A percentile compares a stretch with the other conserved stretches of the same genome.
Conservation (phyloP, 225 moss, liverwort and hornwort genomes). For the Polytrichum commune region DNA sequence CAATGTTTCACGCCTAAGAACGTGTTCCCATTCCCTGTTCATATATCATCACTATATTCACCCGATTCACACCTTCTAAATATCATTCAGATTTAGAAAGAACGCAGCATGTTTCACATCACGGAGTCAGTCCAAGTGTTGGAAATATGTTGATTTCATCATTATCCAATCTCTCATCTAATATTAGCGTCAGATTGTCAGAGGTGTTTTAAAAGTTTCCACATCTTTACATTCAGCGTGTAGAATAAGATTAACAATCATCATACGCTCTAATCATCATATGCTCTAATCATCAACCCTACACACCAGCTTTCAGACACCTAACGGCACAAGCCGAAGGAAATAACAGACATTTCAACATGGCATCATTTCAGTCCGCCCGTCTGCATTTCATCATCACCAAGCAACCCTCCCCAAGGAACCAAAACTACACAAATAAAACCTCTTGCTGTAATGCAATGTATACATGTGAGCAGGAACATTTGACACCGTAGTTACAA, state of each 20-base stretch:
- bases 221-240: slow-evolving; percentile 21
- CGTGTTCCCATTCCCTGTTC: slow-evolving; percentile 42
- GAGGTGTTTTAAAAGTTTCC: slow-evolving; percentile 27
- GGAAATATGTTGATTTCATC: slow-evolving; percentile 38
- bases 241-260: slow-evolving; percentile 41
- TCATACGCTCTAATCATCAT: slow-evolving; percentile 9
- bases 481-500: slow-evolving; percentile 32
- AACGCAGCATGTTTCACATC: slow-evolving; percentile 45
- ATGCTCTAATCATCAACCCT: no score
- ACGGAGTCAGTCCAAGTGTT: slow-evolving; percentile 36
- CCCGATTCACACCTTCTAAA: neutral
- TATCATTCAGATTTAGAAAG: slow-evolving; percentile 32
- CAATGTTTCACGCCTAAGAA: no score
- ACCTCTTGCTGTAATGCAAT: no score
- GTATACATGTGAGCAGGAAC: slow-evolving; percentile 29
- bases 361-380: slow-evolving; percentile 45
- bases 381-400: slow-evolving; percentile 36
- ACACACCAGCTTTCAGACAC: slow-evolving; percentile 25
- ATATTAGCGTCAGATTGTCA: slow-evolving; percentile 42
- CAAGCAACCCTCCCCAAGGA: neutral
- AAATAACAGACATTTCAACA: slow-evolving; percentile 46
- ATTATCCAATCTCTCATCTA: slow-evolving; percentile 8
- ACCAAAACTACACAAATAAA: neutral
- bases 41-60: neutral
- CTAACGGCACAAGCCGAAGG: slow-evolving; percentile 7